Evolutionary conservation across 257 asterid genomes (phyloP).

Genomic region (Solanum lignicaule): DNA sequence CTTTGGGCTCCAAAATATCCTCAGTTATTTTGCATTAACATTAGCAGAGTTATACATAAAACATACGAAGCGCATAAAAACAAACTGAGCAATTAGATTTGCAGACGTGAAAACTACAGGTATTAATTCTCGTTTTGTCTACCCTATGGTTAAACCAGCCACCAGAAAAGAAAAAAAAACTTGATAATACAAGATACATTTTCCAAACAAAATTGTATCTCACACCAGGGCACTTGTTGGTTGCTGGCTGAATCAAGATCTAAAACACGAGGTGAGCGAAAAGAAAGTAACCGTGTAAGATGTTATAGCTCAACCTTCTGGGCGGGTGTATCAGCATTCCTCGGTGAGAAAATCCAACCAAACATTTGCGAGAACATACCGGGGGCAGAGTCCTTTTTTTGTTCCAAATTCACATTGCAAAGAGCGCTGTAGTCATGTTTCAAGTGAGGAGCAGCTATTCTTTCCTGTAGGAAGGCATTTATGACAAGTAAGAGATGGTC

Average conservation of each 20-base stretch:
- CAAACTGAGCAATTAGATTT: neutral
- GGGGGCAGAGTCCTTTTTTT: neutral
- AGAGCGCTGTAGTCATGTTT: slow-evolving; percentile 59
- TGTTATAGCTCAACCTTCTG: slow-evolving; percentile 41
- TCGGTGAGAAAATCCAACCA: slow-evolving; percentile 40
- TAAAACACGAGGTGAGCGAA: neutral
- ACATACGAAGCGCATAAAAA: neutral
- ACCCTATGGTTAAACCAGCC: neutral
- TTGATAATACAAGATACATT: neutral
- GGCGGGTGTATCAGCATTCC: slow-evolving; percentile 9
- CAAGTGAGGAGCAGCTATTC: slow-evolving; percentile 74
- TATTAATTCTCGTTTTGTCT: neutral
- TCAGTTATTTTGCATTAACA: neutral
- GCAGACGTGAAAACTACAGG: neutral
- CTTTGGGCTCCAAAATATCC: neutral
- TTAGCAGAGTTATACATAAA: neutral
- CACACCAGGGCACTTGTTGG: neutral
- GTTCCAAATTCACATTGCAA: slow-evolving; percentile 26
- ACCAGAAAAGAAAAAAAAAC: neutral
- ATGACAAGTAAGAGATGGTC: neutral
- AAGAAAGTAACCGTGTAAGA: neutral
- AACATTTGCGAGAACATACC: slow-evolving; percentile 28
- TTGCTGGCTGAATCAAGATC: neutral
- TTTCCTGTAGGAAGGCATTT: slow-evolving; percentile 39
- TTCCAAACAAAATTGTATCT: neutral